These are phyloP conservation scores for Penicillium paneum DNA, from an alignment of 2,329 filamentous ascomycete species.

Conservation along the genomic window DNA sequence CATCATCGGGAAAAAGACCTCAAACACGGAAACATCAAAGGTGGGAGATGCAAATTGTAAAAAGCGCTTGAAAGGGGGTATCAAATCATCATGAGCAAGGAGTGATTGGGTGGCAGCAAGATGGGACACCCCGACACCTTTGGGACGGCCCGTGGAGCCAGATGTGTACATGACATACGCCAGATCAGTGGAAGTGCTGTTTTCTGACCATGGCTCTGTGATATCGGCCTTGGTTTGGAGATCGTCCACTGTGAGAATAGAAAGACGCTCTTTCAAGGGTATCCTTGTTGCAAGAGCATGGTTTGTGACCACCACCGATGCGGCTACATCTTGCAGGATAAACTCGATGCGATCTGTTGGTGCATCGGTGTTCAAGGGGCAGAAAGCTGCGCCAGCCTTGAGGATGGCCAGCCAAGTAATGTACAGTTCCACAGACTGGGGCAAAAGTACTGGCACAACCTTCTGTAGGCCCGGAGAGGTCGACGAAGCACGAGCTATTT, in stretches of 20 bases:
- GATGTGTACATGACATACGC: constrained; percentile 95
- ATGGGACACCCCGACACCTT: constrained; percentile 82
- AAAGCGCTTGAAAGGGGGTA: constrained; percentile 74
- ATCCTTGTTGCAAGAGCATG: constrained; percentile 22
- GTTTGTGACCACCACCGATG: constrained; percentile 65
- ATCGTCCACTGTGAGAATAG: constrained; percentile 24
- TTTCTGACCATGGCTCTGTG: constrained; percentile 1
- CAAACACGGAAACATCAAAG: constrained; percentile 92
- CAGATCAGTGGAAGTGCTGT: constrained; percentile 41
- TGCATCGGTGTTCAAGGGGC: constrained; percentile 74
- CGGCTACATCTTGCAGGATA: constrained; percentile 73
- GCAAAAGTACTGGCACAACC: constrained; percentile 72
- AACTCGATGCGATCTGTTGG: constrained; percentile 75
- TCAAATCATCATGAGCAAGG: constrained; percentile 73
- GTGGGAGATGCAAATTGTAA: constrained; percentile 90
- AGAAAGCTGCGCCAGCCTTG: constrained; percentile 80
- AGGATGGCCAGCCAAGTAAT: constrained; percentile 72
- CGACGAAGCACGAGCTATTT: constrained; percentile 40
- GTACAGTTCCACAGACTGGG: constrained; percentile 75
- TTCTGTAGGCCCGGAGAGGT: constrained; percentile 3
- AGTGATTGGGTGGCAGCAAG: constrained; percentile 75
- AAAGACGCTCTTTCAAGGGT: constrained; percentile 17
- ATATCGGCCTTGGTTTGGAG: constrained; percentile 7
- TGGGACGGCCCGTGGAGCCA: constrained; percentile 82
- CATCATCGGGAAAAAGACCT: constrained; percentile 85